phyloP scores from a whole-genome alignment of 257 asterid genomes.

The Ballota nigra region DNA sequence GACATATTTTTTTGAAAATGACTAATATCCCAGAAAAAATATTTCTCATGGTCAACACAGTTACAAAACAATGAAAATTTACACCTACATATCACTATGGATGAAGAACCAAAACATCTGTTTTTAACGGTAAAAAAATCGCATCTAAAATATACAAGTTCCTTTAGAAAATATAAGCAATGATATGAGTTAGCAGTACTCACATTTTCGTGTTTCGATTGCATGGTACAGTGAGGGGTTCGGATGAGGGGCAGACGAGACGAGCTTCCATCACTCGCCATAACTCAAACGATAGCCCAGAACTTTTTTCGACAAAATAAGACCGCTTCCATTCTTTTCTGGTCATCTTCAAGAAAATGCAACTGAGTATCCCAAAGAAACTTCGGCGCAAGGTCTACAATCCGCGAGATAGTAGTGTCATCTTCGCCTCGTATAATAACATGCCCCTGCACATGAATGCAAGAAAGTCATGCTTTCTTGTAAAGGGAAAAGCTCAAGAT shows the following conservation, averaged over 20 bases:
- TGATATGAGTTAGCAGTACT: constrained; percentile 25
- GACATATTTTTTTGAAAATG: neutral
- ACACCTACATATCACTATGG: constrained; percentile 11
- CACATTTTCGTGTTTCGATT: constrained; percentile 7
- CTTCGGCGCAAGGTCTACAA: constrained; percentile 61
- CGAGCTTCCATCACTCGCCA: neutral
- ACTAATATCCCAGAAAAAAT: neutral
- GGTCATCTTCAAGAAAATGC: constrained; percentile 63
- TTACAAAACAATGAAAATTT: constrained; percentile 1
- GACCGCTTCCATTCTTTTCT: constrained; percentile 52
- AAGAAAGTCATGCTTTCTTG: neutral
- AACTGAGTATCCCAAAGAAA: constrained; percentile 77
- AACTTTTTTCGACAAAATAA: constrained; percentile 77
- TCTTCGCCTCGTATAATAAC: constrained; percentile 77
- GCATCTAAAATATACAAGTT: constrained; percentile 27
- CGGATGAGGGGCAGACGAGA: neutral
- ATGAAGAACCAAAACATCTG: neutral
- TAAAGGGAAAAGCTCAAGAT: too few relatives aligned
- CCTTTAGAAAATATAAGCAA: neutral
- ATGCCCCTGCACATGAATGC: constrained; percentile 53
- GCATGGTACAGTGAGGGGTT: neutral
- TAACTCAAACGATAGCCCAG: constrained; percentile 68
- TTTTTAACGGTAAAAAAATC: constrained; percentile 9
- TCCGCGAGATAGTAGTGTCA: constrained; percentile 42
- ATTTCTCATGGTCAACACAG: too few relatives aligned